Evolutionary conservation across 1,284 basidiomycete species (phyloP).

Genomic region (Anthracocystis walkeri): DNA sequence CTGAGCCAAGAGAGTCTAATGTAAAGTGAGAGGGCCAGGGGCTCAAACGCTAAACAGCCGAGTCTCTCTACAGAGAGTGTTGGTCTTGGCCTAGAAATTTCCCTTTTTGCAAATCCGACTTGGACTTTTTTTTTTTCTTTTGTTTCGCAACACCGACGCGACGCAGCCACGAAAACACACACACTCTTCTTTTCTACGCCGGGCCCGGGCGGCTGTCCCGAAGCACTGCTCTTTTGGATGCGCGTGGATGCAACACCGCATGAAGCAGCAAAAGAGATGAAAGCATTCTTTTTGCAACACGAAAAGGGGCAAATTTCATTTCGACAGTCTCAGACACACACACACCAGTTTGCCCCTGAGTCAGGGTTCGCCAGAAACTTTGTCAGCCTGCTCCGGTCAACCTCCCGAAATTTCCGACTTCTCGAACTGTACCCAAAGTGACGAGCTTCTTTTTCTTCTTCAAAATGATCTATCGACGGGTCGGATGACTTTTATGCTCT

Average conservation of each 20-base stretch:
- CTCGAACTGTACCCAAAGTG: too few species aligned
- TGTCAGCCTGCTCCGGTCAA: too few species aligned
- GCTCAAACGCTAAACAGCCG: constrained; percentile 5
- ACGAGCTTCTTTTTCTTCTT: not conserved
- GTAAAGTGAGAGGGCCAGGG: not conserved
- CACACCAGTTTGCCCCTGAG: too few species aligned
- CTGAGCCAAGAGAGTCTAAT: not conserved
- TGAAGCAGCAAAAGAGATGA: not conserved
- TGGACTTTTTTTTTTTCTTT: too few species aligned
- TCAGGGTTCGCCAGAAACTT: too few species aligned
- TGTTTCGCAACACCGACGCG: not conserved
- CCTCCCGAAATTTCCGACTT: too few species aligned
- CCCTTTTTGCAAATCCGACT: not conserved
- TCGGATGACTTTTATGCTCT: not conserved
- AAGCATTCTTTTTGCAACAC: too few species aligned
- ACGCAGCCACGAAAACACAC: constrained; percentile 5
- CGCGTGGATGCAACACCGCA: not conserved
- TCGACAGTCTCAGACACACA: too few species aligned
- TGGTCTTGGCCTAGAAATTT: not conserved
- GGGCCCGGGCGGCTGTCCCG: not conserved
- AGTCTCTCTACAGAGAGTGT: not conserved
- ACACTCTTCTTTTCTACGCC: too few species aligned
- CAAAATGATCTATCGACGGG: not conserved
- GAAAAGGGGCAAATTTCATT: too few species aligned
- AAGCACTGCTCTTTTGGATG: not conserved